These are phyloP conservation scores for Xylariales sp. DNA, from an alignment of 2,329 filamentous ascomycete genomes.

Conservation along the genomic window DNA sequence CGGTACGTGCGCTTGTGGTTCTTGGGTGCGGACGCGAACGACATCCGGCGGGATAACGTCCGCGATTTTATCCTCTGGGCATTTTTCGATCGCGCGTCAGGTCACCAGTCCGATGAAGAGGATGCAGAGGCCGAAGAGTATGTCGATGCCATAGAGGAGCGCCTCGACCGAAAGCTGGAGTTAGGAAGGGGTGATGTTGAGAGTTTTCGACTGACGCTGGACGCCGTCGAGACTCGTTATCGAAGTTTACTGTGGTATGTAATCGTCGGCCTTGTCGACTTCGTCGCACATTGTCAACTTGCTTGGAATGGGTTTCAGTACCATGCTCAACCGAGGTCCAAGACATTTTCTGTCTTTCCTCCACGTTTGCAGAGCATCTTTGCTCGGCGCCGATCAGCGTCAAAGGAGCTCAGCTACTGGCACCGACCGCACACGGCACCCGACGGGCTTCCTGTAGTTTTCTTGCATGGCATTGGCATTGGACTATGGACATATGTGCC, in stretches of 20 bases:
- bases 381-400: constrained; percentile 41
- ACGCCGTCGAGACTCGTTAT: constrained; percentile 56
- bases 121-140: constrained; percentile 40
- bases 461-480: constrained; percentile 67
- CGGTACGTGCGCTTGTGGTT: constrained; percentile 63
- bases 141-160: constrained; percentile 47
- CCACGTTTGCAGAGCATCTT: constrained; percentile 48
- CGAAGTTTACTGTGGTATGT: constrained; percentile 61
- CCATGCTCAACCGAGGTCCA: constrained; percentile 38
- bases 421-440: constrained; percentile 57
- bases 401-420: constrained; percentile 57
- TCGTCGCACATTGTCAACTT: constrained; percentile 42
- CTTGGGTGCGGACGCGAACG: constrained; percentile 49
- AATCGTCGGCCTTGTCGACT: constrained; percentile 51
- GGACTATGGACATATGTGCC: constrained; percentile 59
- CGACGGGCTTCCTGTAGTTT: constrained; percentile 54
- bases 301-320: constrained; percentile 46
- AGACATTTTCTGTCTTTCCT: constrained; percentile 48
- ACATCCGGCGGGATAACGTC: constrained; percentile 64
- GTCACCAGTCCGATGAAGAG: constrained; percentile 25
- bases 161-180: constrained; percentile 45
- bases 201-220: constrained; percentile 61
- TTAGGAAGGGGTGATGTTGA: constrained; percentile 52
- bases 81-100: constrained; percentile 47
- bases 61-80: constrained; percentile 65